These are phyloP conservation scores for Nannochloropsis oceanica DNA, from an alignment of 108 stramenopile species.

Conservation along the genomic window DNA sequence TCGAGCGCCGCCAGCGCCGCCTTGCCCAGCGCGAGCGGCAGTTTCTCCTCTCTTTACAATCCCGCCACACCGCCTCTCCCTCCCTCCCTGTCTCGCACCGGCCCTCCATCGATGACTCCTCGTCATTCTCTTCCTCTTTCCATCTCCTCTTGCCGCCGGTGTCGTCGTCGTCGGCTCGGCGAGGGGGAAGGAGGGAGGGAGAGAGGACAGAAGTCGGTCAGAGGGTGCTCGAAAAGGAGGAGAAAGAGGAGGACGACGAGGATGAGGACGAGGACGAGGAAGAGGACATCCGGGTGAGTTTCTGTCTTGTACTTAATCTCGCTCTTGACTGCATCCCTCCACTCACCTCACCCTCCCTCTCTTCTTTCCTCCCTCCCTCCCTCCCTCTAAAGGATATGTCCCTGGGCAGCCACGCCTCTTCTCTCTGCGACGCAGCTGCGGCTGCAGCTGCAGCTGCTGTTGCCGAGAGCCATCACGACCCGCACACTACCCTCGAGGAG, in stretches of 20 bases:
- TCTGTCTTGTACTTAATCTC: no score
- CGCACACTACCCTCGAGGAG: neutral
- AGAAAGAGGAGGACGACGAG: neutral
- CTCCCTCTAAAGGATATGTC: neutral
- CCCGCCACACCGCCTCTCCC: neutral
- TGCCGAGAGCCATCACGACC: neutral
- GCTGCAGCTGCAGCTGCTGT: no score
- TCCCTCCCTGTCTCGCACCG: neutral
- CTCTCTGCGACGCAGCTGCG: neutral
- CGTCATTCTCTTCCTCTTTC: neutral
- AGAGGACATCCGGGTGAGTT: neutral
- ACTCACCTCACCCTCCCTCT: neutral
- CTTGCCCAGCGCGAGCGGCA: neutral
- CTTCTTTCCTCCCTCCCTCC: neutral
- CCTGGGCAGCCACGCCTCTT: neutral
- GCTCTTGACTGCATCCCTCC: no score
- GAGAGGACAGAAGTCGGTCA: no score
- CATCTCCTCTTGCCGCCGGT: no score
- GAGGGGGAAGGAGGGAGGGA: no score
- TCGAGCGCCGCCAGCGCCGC: neutral
- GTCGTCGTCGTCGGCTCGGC: neutral
- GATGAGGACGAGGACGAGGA: neutral
- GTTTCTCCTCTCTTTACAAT: neutral
- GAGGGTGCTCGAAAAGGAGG: neutral
- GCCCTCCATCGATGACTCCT: neutral